Evolutionary conservation across 1,284 basidiomycete species (phyloP), one percentile per base, ranked within the genome.

Genomic region (Porogramme epimiltina): DNA sequence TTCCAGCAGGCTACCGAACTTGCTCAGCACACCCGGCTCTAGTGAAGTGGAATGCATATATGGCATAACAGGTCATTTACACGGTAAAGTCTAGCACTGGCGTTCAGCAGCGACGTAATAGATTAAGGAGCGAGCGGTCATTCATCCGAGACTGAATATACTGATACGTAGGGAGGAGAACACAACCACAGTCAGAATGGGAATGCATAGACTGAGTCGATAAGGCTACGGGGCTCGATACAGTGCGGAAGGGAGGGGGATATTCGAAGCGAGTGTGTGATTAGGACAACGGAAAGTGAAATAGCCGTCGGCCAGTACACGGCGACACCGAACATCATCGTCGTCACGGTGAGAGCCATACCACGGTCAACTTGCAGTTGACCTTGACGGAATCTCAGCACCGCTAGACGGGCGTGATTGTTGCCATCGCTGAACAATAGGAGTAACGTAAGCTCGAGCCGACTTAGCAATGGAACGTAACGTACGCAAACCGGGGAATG

Each of bases 361-460:
- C 58, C 54, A 59, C 52, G 53, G 54, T 45, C 52, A 48, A 49
- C 50, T 38, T 36, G 45, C 52, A 34, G 36, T 37, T 47, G 45
- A 54, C 57, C 58, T 54, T 49, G 49, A 56, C 45, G 52, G 49
- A 51, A 45, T 52, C 56, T 55, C 52, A 44, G 51, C 56, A 62
- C 59, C 62, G 63, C 64, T 66, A 60, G 67, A 69, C 66, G 67
- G 66, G 63, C 61, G 65, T 58, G 67, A 62, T 63, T 61, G 61
- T 69, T 69, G 66, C 65, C 61, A 51, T 56, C 55, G 62, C 64
- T 61, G 42, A 18, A 20, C 10, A 20, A 5, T 36, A 34, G 15
- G 10, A 34, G 51, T 13, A 54, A 51, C 36, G 45, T 10, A 28
- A 31, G 22, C 26, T 15, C n/a, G 15, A 28, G 6, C 47, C 5